phyloP scores from a whole-genome alignment of 805 yeast genomes.

The Zygosaccharomyces lentus region DNA sequence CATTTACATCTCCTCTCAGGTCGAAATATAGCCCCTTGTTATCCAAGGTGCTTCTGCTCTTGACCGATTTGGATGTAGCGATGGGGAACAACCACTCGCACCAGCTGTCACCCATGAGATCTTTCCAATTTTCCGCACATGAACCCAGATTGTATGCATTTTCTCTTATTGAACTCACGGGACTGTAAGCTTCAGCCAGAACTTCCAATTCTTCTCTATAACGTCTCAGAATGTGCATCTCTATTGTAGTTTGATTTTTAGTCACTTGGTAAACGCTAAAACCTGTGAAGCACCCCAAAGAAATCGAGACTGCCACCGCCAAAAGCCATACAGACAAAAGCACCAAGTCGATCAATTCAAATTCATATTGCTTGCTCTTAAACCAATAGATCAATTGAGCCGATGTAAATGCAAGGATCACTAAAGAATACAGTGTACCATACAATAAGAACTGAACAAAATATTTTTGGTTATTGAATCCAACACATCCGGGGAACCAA shows the following conservation, averaged over 20 bases:
- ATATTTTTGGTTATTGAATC: constrained; percentile 72
- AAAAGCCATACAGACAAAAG: constrained; percentile 57
- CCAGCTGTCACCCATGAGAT: constrained; percentile 68
- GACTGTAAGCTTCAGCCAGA: constrained; percentile 32
- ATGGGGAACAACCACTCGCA: constrained; percentile 71
- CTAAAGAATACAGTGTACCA: constrained; percentile 44
- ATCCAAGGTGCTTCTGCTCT: constrained; percentile 30
- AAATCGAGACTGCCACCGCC: constrained; percentile 48
- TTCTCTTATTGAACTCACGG: constrained; percentile 46
- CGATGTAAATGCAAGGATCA: constrained; percentile 41
- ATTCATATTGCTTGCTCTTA: constrained; percentile 37
- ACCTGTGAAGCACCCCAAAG: constrained; percentile 52
- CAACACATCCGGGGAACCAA: constrained; percentile 89
- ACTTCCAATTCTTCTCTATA: constrained; percentile 39
- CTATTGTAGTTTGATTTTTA: constrained; percentile 75
- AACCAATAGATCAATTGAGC: constrained; percentile 48
- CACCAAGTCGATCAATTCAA: constrained; percentile 49
- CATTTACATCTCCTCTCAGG: constrained; percentile 36
- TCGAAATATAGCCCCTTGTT: constrained; percentile 50
- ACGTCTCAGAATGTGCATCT: constrained; percentile 55
- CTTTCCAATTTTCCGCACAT: constrained; percentile 51
- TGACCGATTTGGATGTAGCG: constrained; percentile 18
- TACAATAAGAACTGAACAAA: constrained; percentile 70
- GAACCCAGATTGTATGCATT: constrained; percentile 77
- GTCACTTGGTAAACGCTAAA: constrained; percentile 58